Base-by-base conservation (phyloP, 1,284 basidiomycete species). In the Boletus hoseneyae region DNA sequence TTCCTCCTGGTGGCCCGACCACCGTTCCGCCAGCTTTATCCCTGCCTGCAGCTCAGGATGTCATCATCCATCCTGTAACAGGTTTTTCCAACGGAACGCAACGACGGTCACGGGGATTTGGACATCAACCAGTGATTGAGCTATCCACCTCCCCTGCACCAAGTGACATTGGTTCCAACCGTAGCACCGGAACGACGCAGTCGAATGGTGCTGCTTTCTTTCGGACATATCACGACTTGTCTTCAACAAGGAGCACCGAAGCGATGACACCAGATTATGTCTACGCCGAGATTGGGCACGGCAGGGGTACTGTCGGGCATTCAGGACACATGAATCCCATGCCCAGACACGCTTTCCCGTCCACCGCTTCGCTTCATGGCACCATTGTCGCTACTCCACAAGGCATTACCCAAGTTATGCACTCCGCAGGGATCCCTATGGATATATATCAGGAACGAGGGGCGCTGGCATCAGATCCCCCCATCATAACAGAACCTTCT, bases 271-370 rank as follows among this genome's bases (percentile, higher is more conserved):
- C 86, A 15, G 87, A 89, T 59, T 72, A 87, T 42, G 75, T 85
- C 52, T 87, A 78, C 56, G 85, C 87, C 3, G 87, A 90, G 61
- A 83, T 87, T 51, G 87, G 87, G 9, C 85, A 87, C 58, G 86
- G 85, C 6, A 74, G 83, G 29, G 83, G 83, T 13, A 69, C 74
- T 25, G 73, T 38, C 6, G 53, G 71, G 18, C 57, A 51, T 39
- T 47, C 52, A 18, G 62, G 54, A 47, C 54, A 58, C 16, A 32
- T 34, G 48, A 57, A 54, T 45, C 43, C 51, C 36, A 45, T 55
- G 7, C 50, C 55, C 9, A 60, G 61, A 50, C 60, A 59, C 43
- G 21, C 50, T 40, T 58, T 69, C 38, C 51, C 55, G 23, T 30
- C 64, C 11, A 27, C 54, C 11, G 19, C 44, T 44, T 56, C 56